Base-by-base conservation (phyloP, 1,284 basidiomycete genomes). In the Malassezia sympodialis region DNA sequence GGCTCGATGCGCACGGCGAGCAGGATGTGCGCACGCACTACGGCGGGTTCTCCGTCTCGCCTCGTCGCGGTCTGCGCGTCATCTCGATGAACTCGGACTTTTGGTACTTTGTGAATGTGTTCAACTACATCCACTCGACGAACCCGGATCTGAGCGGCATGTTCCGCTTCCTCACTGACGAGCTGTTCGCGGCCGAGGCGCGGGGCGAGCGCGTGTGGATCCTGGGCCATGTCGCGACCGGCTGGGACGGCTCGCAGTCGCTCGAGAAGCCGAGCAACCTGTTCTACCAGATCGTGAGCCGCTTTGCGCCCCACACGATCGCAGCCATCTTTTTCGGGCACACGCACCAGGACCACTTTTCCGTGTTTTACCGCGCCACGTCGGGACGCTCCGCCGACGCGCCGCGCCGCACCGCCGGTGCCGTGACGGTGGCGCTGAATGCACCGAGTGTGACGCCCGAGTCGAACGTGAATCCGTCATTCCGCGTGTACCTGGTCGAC, bases 301-400 rank as follows among this genome's bases (percentile, higher is more conserved):
- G 86, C 15, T 88, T 82, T 73, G 37, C 48, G 26, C 79, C 80
- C 14, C 84, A 87, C 67, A 84, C 87, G 53, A 85, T 88, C 58
- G 83, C 84, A 28, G 83, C 84, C 83, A 62, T 87, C 42, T 87
- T 88, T 77, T 87, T 80, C 66, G 86, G 86, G 1, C 87, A 88
- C 69, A 84, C 84, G 0, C 86, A 88, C 60, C 85, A 88, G 69
- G 86, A 88, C 69, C 81, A 86, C 72, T 71, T 86, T 50, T 82
- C 81, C 83, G 82, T 88, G 42, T 88, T 82, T 73, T 88, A 88
- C 68, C 73, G 80, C 8, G 84, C 86, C 68, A 86, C 87, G 69
- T 85, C 78, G 27, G 87, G 83, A 0, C 23, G 21, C 32, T 30
- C 35, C 7, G 14, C 19, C 4, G 35, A 40, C 24, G 37, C 27